Evolutionary conservation across 2,329 filamentous ascomycete species (phyloP).

Genomic region (Dothideomycetes sp.): DNA sequence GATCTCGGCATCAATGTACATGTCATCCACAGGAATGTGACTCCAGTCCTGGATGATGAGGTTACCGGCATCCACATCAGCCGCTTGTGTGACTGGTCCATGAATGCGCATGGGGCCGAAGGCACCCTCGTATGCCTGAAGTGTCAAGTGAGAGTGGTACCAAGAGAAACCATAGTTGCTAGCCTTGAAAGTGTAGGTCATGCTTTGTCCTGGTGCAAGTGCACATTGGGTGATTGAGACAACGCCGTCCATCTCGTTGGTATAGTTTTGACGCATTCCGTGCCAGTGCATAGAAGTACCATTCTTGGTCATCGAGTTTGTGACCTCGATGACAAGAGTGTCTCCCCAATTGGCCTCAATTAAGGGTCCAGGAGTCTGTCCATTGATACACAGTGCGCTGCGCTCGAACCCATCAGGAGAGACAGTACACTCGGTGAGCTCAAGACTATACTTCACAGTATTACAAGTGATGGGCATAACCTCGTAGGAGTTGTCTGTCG

Average conservation of each 20-base stretch:
- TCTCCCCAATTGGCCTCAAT: constrained; percentile 19
- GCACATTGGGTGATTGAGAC: constrained; percentile 36
- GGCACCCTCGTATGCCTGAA: constrained; percentile 30
- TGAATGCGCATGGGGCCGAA: constrained; percentile 30
- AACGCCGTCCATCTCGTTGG: constrained; percentile 42
- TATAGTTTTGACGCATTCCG: constrained; percentile 37
- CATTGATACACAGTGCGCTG: constrained; percentile 7
- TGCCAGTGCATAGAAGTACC: constrained; percentile 41
- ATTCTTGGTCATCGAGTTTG: constrained; percentile 23
- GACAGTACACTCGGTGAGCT: constrained; percentile 5
- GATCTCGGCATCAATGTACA: constrained; percentile 18
- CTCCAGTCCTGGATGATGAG: constrained; percentile 25
- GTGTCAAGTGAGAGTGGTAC: constrained; percentile 31
- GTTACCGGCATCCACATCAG: constrained; percentile 28
- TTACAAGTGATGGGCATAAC: constrained; percentile 7
- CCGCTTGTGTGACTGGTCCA: constrained; percentile 26
- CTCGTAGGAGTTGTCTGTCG: constrained; percentile 5
- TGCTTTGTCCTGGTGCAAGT: constrained; percentile 20
- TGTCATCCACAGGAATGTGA: constrained; percentile 25
- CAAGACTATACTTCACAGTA: constrained; percentile 1
- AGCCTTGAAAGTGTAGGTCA: constrained; percentile 25
- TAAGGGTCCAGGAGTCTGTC: constrained; percentile 6
- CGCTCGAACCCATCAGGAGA: constrained; percentile 5
- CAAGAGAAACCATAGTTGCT: constrained; percentile 28
- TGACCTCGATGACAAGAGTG: constrained; percentile 21